Evolutionary conservation across 192 early-diverging fungal genomes (phyloP).

Genomic region (Umbelopsis sp.): DNA sequence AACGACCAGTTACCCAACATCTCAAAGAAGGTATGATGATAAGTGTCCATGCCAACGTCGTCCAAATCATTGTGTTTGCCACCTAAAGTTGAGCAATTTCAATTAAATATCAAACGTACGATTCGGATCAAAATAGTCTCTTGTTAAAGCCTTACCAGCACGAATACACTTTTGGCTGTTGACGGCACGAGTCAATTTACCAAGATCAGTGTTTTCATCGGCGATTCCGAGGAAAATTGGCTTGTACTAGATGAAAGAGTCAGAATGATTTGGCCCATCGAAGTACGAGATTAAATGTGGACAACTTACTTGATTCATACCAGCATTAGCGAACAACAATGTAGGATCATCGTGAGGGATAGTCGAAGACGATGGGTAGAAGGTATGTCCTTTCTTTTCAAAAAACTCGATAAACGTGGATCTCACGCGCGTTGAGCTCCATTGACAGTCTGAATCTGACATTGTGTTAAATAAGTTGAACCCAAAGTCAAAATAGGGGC

Average conservation of each 20-base stretch:
- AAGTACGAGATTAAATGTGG: neutral
- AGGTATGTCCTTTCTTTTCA: conserved; percentile 69
- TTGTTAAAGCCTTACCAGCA: conserved; percentile 67
- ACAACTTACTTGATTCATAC: conserved; percentile 87
- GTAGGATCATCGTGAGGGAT: conserved; percentile 97
- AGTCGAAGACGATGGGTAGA: conserved; percentile 88
- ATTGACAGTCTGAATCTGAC: conserved; percentile 38
- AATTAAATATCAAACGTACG: neutral
- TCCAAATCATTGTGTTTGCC: conserved; percentile 99
- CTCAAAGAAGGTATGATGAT: conserved; percentile 99
- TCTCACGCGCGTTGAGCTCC: conserved; percentile 83
- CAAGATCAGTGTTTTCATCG: conserved; percentile 91
- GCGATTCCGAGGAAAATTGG: conserved; percentile 95
- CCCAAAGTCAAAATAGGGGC: no score
- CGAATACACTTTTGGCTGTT: conserved; percentile 99
- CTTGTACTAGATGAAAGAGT: conserved; percentile 71
- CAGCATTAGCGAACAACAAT: conserved; percentile 93
- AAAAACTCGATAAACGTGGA: conserved; percentile 90
- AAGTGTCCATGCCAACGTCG: conserved; percentile 97
- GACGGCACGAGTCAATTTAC: conserved; percentile 87
- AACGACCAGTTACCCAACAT: conserved; percentile 99
- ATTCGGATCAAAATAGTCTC: neutral
- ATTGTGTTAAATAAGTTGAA: neutral
- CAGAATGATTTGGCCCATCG: neutral
- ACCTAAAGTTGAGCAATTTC: conserved; percentile 46